Conservation (phyloP, 1,284 basidiomycete genomes). For the Cutaneotrichosporon sp. region DNA sequence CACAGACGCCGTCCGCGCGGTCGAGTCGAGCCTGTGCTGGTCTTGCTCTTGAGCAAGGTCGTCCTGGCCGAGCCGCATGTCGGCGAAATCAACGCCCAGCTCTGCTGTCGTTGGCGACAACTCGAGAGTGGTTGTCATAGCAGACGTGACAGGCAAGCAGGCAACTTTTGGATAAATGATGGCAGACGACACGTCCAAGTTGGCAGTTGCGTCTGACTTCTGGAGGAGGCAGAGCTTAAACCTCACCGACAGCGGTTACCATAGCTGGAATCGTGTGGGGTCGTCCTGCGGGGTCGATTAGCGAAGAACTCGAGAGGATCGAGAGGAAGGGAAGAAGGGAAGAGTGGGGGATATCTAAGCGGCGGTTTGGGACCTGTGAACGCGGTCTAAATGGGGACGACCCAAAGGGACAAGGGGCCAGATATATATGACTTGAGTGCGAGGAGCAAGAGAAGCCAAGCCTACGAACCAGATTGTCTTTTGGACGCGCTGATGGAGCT, state of each 20-base stretch:
- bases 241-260: background rate
- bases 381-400: background rate
- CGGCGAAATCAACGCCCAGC: conserved; percentile 4
- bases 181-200: background rate
- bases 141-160: background rate
- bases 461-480: background rate
- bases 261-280: background rate
- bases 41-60: background rate
- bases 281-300: background rate
- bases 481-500: background rate
- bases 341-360: background rate
- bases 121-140: background rate
- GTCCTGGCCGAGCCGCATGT: conserved; percentile 4
- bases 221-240: conserved; percentile 1
- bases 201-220: background rate
- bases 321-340: background rate
- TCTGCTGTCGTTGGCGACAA: conserved; percentile 4
- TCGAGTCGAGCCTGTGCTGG: background rate
- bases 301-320: background rate
- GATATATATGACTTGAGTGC: background rate
- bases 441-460: background rate
- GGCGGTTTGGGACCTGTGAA: background rate
- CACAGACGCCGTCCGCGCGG: background rate
- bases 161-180: background rate
- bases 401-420: too few relatives aligned